Evolutionary conservation across 768 basidiomycete species (phyloP).

Genomic region (Lactarius trivialis): DNA sequence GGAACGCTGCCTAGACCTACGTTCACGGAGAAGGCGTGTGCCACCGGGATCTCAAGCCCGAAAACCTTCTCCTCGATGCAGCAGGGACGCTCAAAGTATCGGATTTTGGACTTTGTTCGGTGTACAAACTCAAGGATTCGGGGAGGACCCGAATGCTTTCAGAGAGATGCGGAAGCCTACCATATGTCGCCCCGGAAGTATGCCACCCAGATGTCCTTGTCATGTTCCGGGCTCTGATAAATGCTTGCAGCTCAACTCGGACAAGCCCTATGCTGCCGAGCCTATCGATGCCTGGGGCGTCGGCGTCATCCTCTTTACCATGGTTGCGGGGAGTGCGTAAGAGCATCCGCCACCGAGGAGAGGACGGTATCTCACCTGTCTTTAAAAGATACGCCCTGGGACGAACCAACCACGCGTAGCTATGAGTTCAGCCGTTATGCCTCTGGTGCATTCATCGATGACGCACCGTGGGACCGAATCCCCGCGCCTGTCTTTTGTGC

Average conservation of each 20-base stretch:
- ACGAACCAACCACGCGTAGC: slow-evolving; percentile 76
- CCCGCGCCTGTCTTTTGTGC: slow-evolving; percentile 52
- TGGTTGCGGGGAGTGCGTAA: slow-evolving; percentile 81
- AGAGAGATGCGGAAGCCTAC: slow-evolving; percentile 86
- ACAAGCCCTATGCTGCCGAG: slow-evolving; percentile 75
- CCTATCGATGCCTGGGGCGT: slow-evolving; percentile 96
- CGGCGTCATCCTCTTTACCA: slow-evolving; percentile 88
- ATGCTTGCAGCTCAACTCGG: slow-evolving; percentile 50
- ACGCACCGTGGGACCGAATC: slow-evolving; percentile 77
- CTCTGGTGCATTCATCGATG: slow-evolving; percentile 62
- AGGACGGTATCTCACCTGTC: background rate
- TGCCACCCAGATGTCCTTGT: slow-evolving; percentile 16
- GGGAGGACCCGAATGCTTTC: slow-evolving; percentile 71
- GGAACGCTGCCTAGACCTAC: slow-evolving; percentile 47
- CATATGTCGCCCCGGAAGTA: slow-evolving; percentile 94
- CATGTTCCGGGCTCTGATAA: background rate
- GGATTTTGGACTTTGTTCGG: slow-evolving; percentile 90
- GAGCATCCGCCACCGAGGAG: background rate
- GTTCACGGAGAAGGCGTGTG: slow-evolving; percentile 88
- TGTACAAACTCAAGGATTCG: slow-evolving; percentile 76
- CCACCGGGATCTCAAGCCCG: slow-evolving; percentile 95
- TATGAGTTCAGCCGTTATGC: slow-evolving; percentile 76
- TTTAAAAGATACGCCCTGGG: slow-evolving; percentile 92
- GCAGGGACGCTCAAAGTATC: slow-evolving; percentile 86
- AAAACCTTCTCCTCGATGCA: slow-evolving; percentile 83